These are phyloP conservation scores for Purpureocillium takamizusanense DNA, from an alignment of 2,329 filamentous ascomycete genomes.

Conservation along the genomic window DNA sequence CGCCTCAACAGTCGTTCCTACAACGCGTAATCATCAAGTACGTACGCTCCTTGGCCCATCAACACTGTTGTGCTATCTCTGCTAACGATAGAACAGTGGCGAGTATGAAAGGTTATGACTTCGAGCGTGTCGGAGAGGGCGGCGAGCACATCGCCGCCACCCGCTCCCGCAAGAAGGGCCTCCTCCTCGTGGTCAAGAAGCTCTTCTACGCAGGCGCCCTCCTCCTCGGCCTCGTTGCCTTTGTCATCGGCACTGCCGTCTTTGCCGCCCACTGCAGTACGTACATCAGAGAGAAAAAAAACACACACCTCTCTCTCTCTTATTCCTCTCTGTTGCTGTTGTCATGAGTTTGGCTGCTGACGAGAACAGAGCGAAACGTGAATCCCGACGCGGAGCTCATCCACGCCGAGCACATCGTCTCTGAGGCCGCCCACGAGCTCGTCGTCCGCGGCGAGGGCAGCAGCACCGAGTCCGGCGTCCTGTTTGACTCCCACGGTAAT, in stretches of 20 bases:
- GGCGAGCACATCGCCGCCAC: not conserved
- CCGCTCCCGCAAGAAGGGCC: not conserved
- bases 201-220: slow-evolving; percentile 6
- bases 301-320: no score
- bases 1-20: slow-evolving; percentile 2
- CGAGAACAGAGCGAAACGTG: slow-evolving; percentile 1
- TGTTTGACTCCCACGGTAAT: slow-evolving; percentile 5
- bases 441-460: slow-evolving; percentile 11
- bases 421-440: slow-evolving; percentile 12
- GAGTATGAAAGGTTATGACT: slow-evolving; percentile 17
- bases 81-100: slow-evolving; percentile 11
- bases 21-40: slow-evolving; percentile 8
- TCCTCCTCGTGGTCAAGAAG: slow-evolving; percentile 6
- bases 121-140: slow-evolving; percentile 5
- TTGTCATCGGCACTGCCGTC: slow-evolving; percentile 19
- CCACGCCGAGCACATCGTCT: slow-evolving; percentile 9
- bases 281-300: not conserved
- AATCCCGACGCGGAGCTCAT: slow-evolving; percentile 7
- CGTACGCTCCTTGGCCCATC: no score
- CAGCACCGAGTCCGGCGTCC: slow-evolving; percentile 7
- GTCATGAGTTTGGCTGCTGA: not conserved
- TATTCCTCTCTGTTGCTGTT: no score
- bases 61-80: no score
- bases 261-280: slow-evolving; percentile 17
- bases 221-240: slow-evolving; percentile 7